Conservation (phyloP, 495 filamentous ascomycete species). For the Penicillium soppii region DNA sequence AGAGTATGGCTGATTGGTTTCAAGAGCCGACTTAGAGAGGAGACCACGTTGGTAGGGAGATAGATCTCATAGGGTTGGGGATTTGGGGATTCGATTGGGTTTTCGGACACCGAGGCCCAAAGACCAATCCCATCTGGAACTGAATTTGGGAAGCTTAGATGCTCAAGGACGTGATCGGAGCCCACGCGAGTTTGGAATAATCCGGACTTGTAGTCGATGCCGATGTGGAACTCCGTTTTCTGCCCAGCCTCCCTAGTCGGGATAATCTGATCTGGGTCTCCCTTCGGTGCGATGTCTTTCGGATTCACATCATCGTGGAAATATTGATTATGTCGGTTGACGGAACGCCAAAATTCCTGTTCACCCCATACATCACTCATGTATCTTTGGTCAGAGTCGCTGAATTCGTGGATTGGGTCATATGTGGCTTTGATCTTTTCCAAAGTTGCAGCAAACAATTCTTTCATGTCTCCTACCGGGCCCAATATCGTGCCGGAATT, state of each 20-base stretch:
- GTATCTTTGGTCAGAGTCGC: slow-evolving; percentile 18
- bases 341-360: slow-evolving; percentile 12
- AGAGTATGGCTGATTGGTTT: slow-evolving; percentile 1
- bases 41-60: slow-evolving; percentile 5
- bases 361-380: slow-evolving; percentile 19
- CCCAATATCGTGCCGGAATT: slow-evolving; percentile 20
- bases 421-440: slow-evolving; percentile 9
- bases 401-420: slow-evolving; percentile 11
- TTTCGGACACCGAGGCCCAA: not conserved
- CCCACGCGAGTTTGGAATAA: slow-evolving; percentile 17
- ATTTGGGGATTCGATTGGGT: slow-evolving; percentile 1
- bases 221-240: slow-evolving; percentile 13
- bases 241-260: slow-evolving; percentile 3
- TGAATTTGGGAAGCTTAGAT: slow-evolving; percentile 2
- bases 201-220: slow-evolving; percentile 12
- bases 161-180: slow-evolving; percentile 10
- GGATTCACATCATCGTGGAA: slow-evolving; percentile 13
- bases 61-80: slow-evolving; percentile 8
- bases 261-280: not conserved
- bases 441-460: slow-evolving; percentile 12
- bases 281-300: slow-evolving; percentile 1
- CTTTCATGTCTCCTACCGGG: slow-evolving; percentile 13
- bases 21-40: slow-evolving; percentile 5
- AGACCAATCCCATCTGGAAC: not conserved
- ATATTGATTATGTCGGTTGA: slow-evolving; percentile 1